Evolutionary conservation across 768 basidiomycete genomes (phyloP), one percentile per base, ranked within the genome.

Genomic region (Tricholoma saponaceum): DNA sequence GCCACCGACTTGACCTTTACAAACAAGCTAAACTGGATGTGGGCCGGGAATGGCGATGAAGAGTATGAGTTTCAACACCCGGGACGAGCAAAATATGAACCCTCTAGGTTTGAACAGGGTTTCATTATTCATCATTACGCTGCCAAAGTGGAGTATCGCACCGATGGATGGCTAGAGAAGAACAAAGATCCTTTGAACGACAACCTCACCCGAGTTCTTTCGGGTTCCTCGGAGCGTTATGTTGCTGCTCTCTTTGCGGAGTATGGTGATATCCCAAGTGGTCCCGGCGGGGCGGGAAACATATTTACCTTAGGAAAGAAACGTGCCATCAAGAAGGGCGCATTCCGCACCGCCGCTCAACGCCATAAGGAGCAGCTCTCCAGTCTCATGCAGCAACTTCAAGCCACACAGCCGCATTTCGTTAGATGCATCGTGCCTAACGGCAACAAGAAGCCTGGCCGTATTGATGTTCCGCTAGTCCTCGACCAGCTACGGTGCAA

Each of bases 111-210:
- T 67, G 89, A 92, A 28, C 92, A 94, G 67, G 95, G 95, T 3
- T 99, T 99, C 77, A 85, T 94, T 64, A 83, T 99, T 52, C 86
- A 92, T 60, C 97, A 99, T 68, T 98, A 98, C 66, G 97, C 97
- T 1, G 97, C 95, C 30, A 90, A 86, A 63, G 97, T 99, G 66
- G 95, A 98, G 66, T 99, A 99, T 66, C 83, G 89, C 26, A 98
- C 95, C 2, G 87, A 92, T 37, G 92, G 95, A 14, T 99, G 97
- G 97, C 76, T 99, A 63, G 95, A 96, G 77, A 99, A 98, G 86
- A 99, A 99, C 80, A 97, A 97, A 74, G 97, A 99, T 66, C 97
- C 97, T 0, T 76, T 99, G 57, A 98, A 98, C 68, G 95, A 98
- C 70, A 95, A 97, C 69, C 81, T 98, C 53, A 92, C 93, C 0